phyloP scores from a whole-genome alignment of 1,284 basidiomycete genomes.

The Leccinum fuscescens region DNA sequence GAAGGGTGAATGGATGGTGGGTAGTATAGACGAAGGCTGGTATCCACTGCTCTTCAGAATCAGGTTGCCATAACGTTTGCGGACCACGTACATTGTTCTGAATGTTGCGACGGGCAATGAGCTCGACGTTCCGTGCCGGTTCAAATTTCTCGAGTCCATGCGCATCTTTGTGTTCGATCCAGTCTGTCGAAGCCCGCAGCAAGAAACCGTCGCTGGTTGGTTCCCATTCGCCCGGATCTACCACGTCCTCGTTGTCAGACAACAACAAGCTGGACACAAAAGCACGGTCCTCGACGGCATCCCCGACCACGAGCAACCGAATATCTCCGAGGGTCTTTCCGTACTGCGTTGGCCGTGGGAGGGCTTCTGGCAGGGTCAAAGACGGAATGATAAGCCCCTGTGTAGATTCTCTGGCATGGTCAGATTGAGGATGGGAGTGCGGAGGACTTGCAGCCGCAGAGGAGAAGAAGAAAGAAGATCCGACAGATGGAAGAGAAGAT shows the following conservation, averaged over 20 bases:
- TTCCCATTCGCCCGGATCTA: constrained; percentile 59
- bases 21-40: constrained; percentile 35
- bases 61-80: neutral
- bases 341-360: constrained; percentile 57
- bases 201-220: constrained; percentile 40
- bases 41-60: constrained; percentile 10
- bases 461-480: constrained; percentile 76
- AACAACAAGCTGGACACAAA: constrained; percentile 42
- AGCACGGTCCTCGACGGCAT: constrained; percentile 35
- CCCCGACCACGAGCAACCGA: constrained; percentile 51
- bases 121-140: constrained; percentile 59
- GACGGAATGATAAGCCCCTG: constrained; percentile 68
- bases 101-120: constrained; percentile 38
- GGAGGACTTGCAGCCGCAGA: constrained; percentile 60
- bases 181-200: constrained; percentile 61
- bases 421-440: constrained; percentile 40
- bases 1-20: constrained; percentile 57
- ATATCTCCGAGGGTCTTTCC: constrained; percentile 65
- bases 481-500: constrained; percentile 68
- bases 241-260: constrained; percentile 62
- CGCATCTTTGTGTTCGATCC: constrained; percentile 61
- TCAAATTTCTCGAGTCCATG: constrained; percentile 66
- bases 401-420: constrained; percentile 44
- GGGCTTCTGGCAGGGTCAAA: constrained; percentile 57
- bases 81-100: constrained; percentile 20